phyloP scores from a whole-genome alignment of 2,329 filamentous ascomycete genomes.

The Colletotrichum spinosum region DNA sequence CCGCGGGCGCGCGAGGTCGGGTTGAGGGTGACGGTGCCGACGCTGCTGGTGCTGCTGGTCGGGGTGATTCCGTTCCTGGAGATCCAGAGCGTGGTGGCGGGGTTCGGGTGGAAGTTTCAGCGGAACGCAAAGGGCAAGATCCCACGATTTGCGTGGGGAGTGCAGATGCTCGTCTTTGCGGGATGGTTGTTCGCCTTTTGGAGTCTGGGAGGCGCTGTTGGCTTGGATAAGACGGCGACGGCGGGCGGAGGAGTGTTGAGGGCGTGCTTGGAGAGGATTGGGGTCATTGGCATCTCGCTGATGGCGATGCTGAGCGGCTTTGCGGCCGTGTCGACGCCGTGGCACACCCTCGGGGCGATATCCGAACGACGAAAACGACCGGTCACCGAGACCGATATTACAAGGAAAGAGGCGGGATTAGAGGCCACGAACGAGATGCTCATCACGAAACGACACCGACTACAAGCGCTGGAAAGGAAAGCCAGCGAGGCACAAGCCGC shows the following conservation, averaged over 20 bases:
- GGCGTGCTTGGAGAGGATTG: constrained; percentile 76
- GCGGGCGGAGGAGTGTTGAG: constrained; percentile 52
- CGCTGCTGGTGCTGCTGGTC: constrained; percentile 78
- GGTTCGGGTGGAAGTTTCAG: constrained; percentile 72
- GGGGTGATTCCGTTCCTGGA: constrained; percentile 83
- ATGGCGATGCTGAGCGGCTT: constrained; percentile 93
- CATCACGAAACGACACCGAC: constrained; percentile 76
- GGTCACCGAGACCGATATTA: constrained; percentile 79
- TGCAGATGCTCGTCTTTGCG: constrained; percentile 72
- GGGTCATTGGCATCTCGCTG: constrained; percentile 85
- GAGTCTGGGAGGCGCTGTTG: constrained; percentile 75
- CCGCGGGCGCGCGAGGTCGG: constrained; percentile 75
- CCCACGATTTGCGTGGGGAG: constrained; percentile 71
- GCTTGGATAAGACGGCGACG: constrained; percentile 45
- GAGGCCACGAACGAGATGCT: constrained; percentile 86
- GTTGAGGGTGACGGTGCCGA: constrained; percentile 76
- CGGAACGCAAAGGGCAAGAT: constrained; percentile 66
- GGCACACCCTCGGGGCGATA: constrained; percentile 82
- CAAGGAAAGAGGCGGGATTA: constrained; percentile 81
- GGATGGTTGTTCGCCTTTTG: constrained; percentile 82
- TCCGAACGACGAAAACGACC: constrained; percentile 62
- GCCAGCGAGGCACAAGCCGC: constrained; percentile 49
- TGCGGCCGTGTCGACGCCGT: constrained; percentile 87
- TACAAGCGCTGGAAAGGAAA: constrained; percentile 78
- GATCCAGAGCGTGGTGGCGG: constrained; percentile 72